Evolutionary conservation across 352 stramenopile genomes (phyloP).

Genomic region (Phytophthora pluvialis): DNA sequence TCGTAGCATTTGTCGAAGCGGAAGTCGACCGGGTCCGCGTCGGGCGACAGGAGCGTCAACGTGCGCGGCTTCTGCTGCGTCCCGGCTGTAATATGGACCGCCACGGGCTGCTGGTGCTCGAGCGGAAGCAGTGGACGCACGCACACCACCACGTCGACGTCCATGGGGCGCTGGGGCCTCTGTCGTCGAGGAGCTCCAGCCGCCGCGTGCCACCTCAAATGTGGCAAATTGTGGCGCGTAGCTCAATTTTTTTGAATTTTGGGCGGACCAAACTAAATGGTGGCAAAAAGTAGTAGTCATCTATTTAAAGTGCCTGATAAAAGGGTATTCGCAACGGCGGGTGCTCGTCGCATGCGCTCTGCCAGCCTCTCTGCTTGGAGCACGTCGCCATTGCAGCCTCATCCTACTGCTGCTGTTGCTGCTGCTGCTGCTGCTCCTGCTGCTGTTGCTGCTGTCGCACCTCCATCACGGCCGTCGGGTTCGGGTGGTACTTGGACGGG

Average conservation of each 20-base stretch:
- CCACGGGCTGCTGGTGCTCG: too few species aligned
- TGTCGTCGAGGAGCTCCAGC: too few species aligned
- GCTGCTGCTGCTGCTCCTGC: constrained; percentile 32
- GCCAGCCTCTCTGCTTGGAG: constrained; percentile 18
- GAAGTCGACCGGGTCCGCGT: too few species aligned
- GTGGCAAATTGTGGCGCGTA: not conserved
- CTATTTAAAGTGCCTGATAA: constrained; percentile 25
- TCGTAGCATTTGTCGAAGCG: too few species aligned
- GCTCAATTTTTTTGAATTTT: too few species aligned
- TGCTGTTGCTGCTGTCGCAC: constrained; percentile 49
- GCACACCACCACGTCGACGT: too few species aligned
- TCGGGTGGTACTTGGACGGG: constrained; percentile 66
- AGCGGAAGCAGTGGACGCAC: too few species aligned
- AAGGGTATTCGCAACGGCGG: constrained; percentile 37
- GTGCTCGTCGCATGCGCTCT: constrained; percentile 23
- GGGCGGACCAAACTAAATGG: constrained; percentile 7
- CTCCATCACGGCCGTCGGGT: constrained; percentile 68
- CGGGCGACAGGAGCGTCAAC: too few species aligned
- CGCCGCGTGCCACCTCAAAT: not conserved
- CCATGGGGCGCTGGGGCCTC: too few species aligned
- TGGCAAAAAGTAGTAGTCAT: constrained; percentile 30
- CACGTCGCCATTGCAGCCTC: constrained; percentile 30
- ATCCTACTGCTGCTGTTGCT: constrained; percentile 42
- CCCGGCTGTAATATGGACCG: too few species aligned
- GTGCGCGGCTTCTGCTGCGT: too few species aligned